phyloP scores from a whole-genome alignment of 805 yeast species.

The Saccharomycopsis selenospora region DNA sequence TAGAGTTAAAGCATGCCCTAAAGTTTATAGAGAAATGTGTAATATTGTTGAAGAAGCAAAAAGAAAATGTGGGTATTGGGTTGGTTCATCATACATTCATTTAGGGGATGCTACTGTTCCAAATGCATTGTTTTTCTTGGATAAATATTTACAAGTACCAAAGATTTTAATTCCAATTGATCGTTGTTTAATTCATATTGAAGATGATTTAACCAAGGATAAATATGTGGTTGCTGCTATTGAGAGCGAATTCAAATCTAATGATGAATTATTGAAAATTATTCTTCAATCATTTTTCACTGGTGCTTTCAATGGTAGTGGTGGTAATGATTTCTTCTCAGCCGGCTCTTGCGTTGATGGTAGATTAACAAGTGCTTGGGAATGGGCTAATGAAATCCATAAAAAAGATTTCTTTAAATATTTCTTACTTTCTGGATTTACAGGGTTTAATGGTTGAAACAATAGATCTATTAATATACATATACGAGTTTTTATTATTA shows the following conservation, averaged over 20 bases:
- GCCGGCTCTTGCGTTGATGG: constrained; percentile 86
- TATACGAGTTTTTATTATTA: too few species aligned
- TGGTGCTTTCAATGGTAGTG: constrained; percentile 69
- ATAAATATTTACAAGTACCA: constrained; percentile 76
- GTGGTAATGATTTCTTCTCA: constrained; percentile 77
- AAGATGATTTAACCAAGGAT: constrained; percentile 42
- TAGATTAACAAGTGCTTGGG: constrained; percentile 74
- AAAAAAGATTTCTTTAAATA: constrained; percentile 57
- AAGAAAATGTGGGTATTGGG: constrained; percentile 57
- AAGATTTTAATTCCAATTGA: constrained; percentile 69
- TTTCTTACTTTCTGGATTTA: constrained; percentile 61
- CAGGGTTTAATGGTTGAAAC: constrained; percentile 53
- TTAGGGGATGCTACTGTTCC: constrained; percentile 82
- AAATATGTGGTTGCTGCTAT: constrained; percentile 43
- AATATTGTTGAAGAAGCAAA: constrained; percentile 61
- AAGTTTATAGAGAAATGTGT: constrained; percentile 63
- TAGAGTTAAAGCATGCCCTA: constrained; percentile 68
- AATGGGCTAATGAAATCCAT: constrained; percentile 65
- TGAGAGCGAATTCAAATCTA: constrained; percentile 48
- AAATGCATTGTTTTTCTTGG: constrained; percentile 70
- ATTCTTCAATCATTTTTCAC: constrained; percentile 42
- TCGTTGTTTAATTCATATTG: constrained; percentile 47
- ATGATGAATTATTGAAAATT: constrained; percentile 43
- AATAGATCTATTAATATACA: too few species aligned
- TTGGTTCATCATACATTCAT: constrained; percentile 75